phyloP scores from a whole-genome alignment of 202 grass and related monocot species.

The Bolboschoenoplectus hybrid region DNA sequence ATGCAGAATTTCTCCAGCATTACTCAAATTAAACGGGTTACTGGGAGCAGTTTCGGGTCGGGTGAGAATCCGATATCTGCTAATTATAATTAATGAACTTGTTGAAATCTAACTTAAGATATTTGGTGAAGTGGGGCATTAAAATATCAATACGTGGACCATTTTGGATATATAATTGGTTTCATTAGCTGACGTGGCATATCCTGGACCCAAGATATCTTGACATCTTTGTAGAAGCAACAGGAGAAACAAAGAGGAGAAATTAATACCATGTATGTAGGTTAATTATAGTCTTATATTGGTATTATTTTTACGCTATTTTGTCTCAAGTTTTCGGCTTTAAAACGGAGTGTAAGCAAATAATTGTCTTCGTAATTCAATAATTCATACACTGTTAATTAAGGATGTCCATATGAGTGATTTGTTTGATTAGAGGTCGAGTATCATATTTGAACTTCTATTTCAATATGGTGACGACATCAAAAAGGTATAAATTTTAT shows the following conservation, averaged over 20 bases:
- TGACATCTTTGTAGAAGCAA: slow-evolving; percentile 28
- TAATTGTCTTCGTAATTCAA: neutral
- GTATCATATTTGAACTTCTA: no score
- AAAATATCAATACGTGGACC: slow-evolving; percentile 16
- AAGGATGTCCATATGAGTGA: neutral
- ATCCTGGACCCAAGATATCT: neutral
- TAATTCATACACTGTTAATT: neutral
- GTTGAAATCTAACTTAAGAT: slow-evolving; percentile 6
- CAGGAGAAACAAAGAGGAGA: neutral
- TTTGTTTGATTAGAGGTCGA: neutral
- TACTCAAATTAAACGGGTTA: neutral
- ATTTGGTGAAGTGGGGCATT: slow-evolving; percentile 26
- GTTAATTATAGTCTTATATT: neutral
- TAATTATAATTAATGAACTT: slow-evolving; percentile 2
- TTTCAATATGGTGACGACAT: neutral
- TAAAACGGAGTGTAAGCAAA: neutral
- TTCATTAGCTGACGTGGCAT: slow-evolving; percentile 21
- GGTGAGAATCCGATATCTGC: neutral
- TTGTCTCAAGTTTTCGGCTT: neutral
- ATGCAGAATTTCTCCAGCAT: neutral
- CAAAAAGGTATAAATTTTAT: neutral
- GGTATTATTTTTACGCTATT: slow-evolving; percentile 17
- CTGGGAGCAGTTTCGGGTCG: neutral
- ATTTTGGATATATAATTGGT: neutral
- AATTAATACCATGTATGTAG: neutral